Evolutionary conservation across 163 green algal genomes (phyloP).

Genomic region (Scenedesmus sp.): DNA sequence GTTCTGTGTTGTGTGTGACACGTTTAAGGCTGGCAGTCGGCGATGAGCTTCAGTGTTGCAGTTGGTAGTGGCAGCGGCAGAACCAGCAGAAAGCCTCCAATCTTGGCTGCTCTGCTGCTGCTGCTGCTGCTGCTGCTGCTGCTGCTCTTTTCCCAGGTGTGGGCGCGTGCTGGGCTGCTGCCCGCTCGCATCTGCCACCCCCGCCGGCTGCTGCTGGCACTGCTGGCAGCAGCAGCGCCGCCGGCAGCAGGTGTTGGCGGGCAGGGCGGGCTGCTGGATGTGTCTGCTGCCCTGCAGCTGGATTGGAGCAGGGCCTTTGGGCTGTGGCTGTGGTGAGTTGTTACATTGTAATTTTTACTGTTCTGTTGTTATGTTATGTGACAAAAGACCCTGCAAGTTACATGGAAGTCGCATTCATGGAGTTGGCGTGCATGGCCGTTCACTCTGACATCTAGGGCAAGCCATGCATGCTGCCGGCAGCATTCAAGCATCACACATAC

Average conservation of each 20-base stretch:
- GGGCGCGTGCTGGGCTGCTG: slow-evolving; percentile 69
- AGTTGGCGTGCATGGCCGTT: too few relatives aligned
- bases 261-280: slow-evolving; percentile 54
- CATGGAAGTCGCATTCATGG: too few relatives aligned
- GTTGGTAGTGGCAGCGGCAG: too few relatives aligned
- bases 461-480: too few relatives aligned
- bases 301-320: slow-evolving; percentile 89
- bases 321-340: slow-evolving; percentile 83
- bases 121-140: slow-evolving; percentile 78
- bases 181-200: slow-evolving; percentile 52
- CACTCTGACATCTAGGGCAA: too few relatives aligned
- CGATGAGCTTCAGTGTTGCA: too few relatives aligned
- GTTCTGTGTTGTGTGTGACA: too few relatives aligned
- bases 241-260: neutral
- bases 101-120: slow-evolving; percentile 60
- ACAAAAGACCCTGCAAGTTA: too few relatives aligned
- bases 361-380: neutral
- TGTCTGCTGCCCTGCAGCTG: slow-evolving; percentile 60
- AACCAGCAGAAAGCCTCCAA: too few relatives aligned
- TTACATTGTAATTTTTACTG: neutral
- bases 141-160: slow-evolving; percentile 7
- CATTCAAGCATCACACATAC: too few relatives aligned
- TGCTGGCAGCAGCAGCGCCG: neutral
- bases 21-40: too few relatives aligned
- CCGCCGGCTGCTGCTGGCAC: slow-evolving; percentile 26